Evolutionary conservation across 2,329 filamentous ascomycete genomes (phyloP), one percentile per base, ranked within the genome.

Genomic region (Clarireedia homoeocarpa): DNA sequence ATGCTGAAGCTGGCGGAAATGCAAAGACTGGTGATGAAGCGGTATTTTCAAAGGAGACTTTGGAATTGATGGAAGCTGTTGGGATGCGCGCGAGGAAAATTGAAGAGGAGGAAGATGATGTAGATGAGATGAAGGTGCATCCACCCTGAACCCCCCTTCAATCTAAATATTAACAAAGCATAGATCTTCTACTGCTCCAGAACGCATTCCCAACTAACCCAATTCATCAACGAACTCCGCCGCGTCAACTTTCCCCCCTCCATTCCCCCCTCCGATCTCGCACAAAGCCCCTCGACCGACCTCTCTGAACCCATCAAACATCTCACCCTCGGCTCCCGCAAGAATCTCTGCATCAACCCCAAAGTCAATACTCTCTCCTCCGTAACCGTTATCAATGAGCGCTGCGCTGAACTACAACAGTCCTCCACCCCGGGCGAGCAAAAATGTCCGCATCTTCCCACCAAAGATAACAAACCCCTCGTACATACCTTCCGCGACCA

Each of bases 361-460:
- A 81, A 85, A 30, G 92, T 99, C 1, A 78, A 80, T 24, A 82
- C 81, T 12, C 80, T 97, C 2, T 80, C 73, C 44, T 81, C 82
- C 0, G 76, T 86, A 1, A 85, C 88, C 0, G 89, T 90, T 5
- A 96, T 99, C 72, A 99, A 97, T 66, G 94, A 99, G 69, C 81
- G 86, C 12, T 99, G 94, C 66, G 76, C 92, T 6, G 94, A 99
- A 66, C 75, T 99, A 24, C 94, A 99, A 68, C 86, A 95, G 69
- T 75, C 88, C 0, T 79, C 80, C 55, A 68, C 64, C 24, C 73
- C 82, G 1, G 76, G 80, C 55, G 79, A 85, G 12, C 84, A 84
- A 62, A 85, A 80, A 66, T 99, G 94, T 67, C 73, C 81, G 0
- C 95, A 84, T 66, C 75, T 95, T 14, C 90, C 90, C 0, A 86